Conservation (phyloP, 257 asterid genomes). For the Solanum gandarillasii region DNA sequence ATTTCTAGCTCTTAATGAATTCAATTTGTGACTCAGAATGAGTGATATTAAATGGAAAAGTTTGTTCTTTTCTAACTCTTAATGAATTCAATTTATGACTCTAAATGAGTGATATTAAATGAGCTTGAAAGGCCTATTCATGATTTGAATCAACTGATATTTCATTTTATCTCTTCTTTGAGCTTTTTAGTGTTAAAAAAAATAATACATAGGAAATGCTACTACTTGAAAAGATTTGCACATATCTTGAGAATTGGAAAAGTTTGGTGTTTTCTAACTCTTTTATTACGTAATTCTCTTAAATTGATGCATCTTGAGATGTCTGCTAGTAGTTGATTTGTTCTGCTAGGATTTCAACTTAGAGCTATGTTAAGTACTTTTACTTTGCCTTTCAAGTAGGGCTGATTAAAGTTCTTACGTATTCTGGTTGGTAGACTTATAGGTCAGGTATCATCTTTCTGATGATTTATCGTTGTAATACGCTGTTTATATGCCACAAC, state of each 20-base stretch:
- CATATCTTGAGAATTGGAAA: background rate
- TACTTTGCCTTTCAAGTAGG: background rate
- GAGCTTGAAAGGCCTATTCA: conserved; percentile 11
- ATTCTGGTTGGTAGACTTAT: background rate
- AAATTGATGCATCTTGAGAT: background rate
- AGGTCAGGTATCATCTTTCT: background rate
- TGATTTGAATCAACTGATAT: background rate
- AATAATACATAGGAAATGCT: background rate
- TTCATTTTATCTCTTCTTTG: background rate
- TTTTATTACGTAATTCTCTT: background rate
- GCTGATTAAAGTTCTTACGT: background rate
- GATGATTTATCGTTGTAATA: background rate
- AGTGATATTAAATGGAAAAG: background rate
- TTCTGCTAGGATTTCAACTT: background rate
- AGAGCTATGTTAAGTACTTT: background rate
- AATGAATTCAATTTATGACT: background rate
- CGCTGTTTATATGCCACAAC: background rate
- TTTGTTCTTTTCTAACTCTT: background rate
- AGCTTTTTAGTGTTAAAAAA: background rate
- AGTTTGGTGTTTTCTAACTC: background rate
- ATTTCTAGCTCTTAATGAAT: background rate
- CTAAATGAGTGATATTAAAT: background rate
- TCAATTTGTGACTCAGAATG: background rate
- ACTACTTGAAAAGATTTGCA: background rate
- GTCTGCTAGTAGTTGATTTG: background rate